Base-by-base conservation (phyloP, 1,139 yeast species). In the Magnusiomyces suaveolens region DNA sequence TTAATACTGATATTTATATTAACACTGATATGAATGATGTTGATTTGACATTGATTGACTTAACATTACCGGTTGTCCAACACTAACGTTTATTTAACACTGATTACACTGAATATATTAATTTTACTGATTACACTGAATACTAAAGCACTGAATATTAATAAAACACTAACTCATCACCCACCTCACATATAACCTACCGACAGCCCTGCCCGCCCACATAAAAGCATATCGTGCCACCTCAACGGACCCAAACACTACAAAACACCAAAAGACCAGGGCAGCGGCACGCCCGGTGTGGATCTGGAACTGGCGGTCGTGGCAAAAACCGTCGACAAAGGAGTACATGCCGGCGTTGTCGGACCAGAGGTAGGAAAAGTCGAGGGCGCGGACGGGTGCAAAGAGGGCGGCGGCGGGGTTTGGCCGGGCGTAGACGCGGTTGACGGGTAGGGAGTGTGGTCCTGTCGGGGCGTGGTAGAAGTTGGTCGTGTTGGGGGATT, bases 311-410 rank as follows among this genome's bases (percentile, higher is more conserved):
- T 24, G 48, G 10, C 51, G 51, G 10, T 57, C 52, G 48, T 63
- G 65, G 38, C 65, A 63, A 49, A 63, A 63, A 21, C 63, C 64
- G 38, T 55, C 54, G 4, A 60, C 63, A 58, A 63, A 63, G 24
- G 64, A 60, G 52, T 63, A 63, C 62, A 63, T 60, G 39, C 65
- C 65, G 26, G 52, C 57, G 23, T 51, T 38, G 46, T 63, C 65
- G 29, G 58, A 48, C 64, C 64, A 63, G 43, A 63, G 55, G 46
- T 56, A 60, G 6, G 60, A 52, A 52, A 63, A 57, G 52, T 63
- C 64, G n/a, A 63, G 49, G 29, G 59, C 60, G 12, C 50, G 52
- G 26, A 63, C 41, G 4, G 65, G 63, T 14, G 59, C 55, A 51
- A 48, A 57, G 52, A 57, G 57, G 47, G 51, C 55, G 48, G 32